Conservation (phyloP, 306 rosid genomes). For the Mimosa bimucronata region DNA sequence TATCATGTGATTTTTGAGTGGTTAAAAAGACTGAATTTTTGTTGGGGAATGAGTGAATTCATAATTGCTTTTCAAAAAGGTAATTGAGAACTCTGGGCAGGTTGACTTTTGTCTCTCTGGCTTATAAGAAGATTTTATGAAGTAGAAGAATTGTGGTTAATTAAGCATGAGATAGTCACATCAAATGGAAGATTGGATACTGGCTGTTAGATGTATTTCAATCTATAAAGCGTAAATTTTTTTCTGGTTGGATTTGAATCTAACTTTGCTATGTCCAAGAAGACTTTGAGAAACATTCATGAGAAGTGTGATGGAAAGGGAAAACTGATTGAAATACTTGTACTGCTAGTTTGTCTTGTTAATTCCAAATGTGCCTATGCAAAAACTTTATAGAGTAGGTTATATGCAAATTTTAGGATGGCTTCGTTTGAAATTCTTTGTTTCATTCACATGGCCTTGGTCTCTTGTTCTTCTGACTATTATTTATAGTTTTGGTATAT, state of each 20-base stretch:
- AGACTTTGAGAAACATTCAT: conserved; percentile 5
- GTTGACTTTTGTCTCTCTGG: conserved; percentile 1
- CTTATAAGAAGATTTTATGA: background rate
- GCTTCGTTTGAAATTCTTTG: background rate
- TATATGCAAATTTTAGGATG: background rate
- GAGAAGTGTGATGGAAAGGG: conserved; percentile 9
- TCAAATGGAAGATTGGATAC: background rate
- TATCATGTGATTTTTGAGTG: background rate
- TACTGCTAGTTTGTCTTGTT: background rate
- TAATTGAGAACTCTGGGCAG: background rate
- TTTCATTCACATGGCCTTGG: conserved; percentile 1
- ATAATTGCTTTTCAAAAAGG: background rate
- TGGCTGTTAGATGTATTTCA: conserved; percentile 18
- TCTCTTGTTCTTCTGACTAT: background rate
- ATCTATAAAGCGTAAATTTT: conserved; percentile 6
- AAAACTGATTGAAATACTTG: background rate
- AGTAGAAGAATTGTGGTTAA: background rate
- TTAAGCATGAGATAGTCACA: background rate
- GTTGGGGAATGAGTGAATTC: conserved; percentile 20
- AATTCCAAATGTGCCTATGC: background rate
- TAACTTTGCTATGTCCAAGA: conserved; percentile 10
- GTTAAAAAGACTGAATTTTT: background rate
- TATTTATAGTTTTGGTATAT: background rate
- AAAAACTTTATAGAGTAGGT: background rate
- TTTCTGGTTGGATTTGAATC: conserved; percentile 27